Percentiles rank a stretch among this genome's conserved stretches.
phyloP scores from a whole-genome alignment of 2,329 filamentous ascomycete genomes.

The Penicillium sp. region DNA sequence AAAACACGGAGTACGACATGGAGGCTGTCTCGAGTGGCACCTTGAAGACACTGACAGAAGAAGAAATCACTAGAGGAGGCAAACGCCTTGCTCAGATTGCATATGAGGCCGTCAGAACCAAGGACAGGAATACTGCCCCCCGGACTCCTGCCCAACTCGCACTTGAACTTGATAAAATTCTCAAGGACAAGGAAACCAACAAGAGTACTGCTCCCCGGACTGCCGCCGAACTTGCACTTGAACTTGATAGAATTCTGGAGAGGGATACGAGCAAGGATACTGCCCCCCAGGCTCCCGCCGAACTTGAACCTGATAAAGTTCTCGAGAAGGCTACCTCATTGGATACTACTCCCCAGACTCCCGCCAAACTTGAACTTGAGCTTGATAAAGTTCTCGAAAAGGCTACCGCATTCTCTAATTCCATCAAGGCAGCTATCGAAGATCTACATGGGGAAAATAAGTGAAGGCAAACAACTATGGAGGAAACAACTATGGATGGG shows the following conservation, averaged over 20 bases:
- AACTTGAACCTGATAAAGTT: not conserved
- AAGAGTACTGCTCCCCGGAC: too few species aligned
- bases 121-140: rapidly evolving
- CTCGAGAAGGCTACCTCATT: not conserved
- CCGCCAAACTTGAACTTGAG: not conserved
- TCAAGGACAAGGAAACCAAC: too few species aligned
- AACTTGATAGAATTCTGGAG: too few species aligned
- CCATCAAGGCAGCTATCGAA: not conserved
- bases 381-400: not conserved
- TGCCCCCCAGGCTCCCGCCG: too few species aligned
- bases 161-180: not conserved
- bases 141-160: too few species aligned
- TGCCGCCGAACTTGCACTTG: too few species aligned
- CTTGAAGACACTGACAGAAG: not conserved
- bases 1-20: not conserved
- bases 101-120: not conserved
- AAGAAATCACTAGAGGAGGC: not conserved
- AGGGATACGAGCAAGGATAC: not conserved
- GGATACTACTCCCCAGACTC: not conserved
- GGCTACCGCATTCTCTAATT: not conserved
- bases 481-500: not conserved
- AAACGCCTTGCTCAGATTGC: not conserved
- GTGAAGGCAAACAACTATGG: too few species aligned
- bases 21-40: not conserved
- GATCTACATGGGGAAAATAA: not conserved